Evolutionary conservation across 1,284 basidiomycete genomes (phyloP), one percentile per base, ranked within the genome.

Genomic region (Sporisorium iseilematis-ciliati): DNA sequence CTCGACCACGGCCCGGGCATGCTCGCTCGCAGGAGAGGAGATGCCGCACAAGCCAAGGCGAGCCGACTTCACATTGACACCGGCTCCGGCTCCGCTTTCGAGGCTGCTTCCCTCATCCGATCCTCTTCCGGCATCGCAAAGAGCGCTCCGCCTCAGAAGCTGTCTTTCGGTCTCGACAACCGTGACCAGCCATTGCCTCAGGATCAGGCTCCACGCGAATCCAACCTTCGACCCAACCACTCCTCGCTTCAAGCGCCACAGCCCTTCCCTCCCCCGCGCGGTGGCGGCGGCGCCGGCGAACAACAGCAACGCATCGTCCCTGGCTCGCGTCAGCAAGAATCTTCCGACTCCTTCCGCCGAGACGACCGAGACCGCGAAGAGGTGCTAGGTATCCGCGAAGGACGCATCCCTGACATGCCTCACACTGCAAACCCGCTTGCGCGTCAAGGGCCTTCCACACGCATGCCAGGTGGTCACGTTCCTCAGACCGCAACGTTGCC

Each of bases 111-210:
- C 11, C 43, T 54, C 29, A 42, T 38, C 48, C 57, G 50, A 16
- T 57, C 52, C 23, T 55, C 60, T n/a, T 40, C 40, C 20, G 61
- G 59, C 26, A 65, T 73, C 12, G 75, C 81, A n/a, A 71, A 69
- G 48, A 81, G 79, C 49, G 83, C 83, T 1, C 83, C 83, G 5
- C 78, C 83, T 18, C 75, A 82, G 25, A 82, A 84, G 72, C 72
- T 71, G 20, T 68, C 70, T 0, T 84, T 83, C 33, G 70, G 71
- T 18, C 45, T 57, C 11, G 77, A 77, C 52, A 65, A 58, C 43
- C 70, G 65, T 25, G 56, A 55, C 23, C 58, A 70, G 26, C 40
- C 68, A 25, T 7, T 71, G 61, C 61, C 74, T 51, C 60, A 69
- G 50, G 57, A 69, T 12, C 65, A 64, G 46, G 59, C 49, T 53